phyloP scores from a whole-genome alignment of 495 filamentous ascomycete species.

The Daldinia vernicosa region DNA sequence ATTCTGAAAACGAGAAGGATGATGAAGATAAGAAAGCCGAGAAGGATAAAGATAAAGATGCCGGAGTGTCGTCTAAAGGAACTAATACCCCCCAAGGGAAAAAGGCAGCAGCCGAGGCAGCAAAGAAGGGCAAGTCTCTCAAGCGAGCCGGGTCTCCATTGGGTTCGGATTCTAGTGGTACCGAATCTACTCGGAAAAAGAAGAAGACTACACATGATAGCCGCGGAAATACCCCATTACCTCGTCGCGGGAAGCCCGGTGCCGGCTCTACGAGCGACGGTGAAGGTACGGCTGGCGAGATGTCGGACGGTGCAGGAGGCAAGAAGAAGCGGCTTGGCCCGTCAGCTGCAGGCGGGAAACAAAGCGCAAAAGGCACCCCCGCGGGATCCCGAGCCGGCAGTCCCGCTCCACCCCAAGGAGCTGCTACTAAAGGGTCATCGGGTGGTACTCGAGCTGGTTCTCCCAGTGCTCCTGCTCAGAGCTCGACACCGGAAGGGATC shows the following conservation, averaged over 20 bases:
- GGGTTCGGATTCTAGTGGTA: constrained; percentile 86
- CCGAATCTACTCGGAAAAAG: constrained; percentile 89
- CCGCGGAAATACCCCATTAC: constrained; percentile 51
- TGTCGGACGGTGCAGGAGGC: constrained; percentile 68
- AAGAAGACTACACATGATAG: constrained; percentile 71
- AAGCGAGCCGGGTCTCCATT: constrained; percentile 90
- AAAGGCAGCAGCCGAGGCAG: constrained; percentile 54
- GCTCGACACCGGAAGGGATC: constrained; percentile 31
- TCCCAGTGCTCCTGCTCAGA: constrained; percentile 55
- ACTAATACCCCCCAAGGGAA: constrained; percentile 78
- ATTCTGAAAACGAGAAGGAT: constrained; percentile 54
- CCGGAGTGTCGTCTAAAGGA: constrained; percentile 73
- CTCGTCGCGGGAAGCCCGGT: constrained; percentile 63
- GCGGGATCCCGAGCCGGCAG: constrained; percentile 63
- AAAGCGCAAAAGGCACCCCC: constrained; percentile 58
- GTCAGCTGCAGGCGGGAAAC: constrained; percentile 54
- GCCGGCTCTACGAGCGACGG: constrained; percentile 80
- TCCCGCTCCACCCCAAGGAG: constrained; percentile 50
- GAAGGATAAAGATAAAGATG: constrained; percentile 65
- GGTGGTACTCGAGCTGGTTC: constrained; percentile 23
- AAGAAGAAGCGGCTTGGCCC: constrained; percentile 77
- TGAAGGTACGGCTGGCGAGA: constrained; percentile 79
- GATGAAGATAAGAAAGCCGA: constrained; percentile 68
- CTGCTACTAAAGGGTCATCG: constrained; percentile 7
- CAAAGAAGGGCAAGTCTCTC: constrained; percentile 74